Base-by-base conservation (phyloP, 2,329 filamentous ascomycete genomes). In the Aspergillaceae sp. region DNA sequence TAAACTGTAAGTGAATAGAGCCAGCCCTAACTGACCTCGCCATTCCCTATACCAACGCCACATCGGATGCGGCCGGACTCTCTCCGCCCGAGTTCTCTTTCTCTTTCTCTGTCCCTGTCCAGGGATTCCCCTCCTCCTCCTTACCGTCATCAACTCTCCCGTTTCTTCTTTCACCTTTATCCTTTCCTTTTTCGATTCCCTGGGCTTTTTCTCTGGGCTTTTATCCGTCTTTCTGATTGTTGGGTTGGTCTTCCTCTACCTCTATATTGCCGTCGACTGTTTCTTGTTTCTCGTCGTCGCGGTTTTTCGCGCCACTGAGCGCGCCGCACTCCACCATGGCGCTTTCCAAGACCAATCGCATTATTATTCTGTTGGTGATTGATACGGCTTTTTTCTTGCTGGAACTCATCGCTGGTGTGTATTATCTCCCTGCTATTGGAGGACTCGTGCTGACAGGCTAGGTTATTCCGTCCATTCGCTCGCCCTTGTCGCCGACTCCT, bases 401-500 rank as follows among this genome's bases (percentile, higher is more conserved):
- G 48, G 92, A 98, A 70, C 72, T 98, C 51, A 81, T 85, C 48
- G 82, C 85, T 51, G 91, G 76, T 76, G 50, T 33, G 72, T 62
- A 8, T 47, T n/a, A 41, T 2, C 32, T 37, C n/a, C 7, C 19
- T 19, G 3, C 28, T 26, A n/a, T n/a, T 42, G 29, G 34, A 4
- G 5, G 35, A 4, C 48, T 29, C 55, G 60, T 33, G 62, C 47
- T 29, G 9, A 19, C 27, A 9, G 38, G 42, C 36, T 51, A 78
- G 77, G 92, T 51, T 87, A 95, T 74, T 74, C 84, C 52, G 88
- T 94, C 50, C 84, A 90, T 63, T 97, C 92, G 11, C 79, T 98
- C 56, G 92, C 92, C 34, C 78, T 98, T 48, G 89, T 94, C 63
- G 92, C 92, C 45, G 92, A 98, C 73, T 89, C 92, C 49, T 98